These are phyloP conservation scores for Neoascochyta sp. DNA, from an alignment of 2,329 filamentous ascomycete genomes.

Conservation along the genomic window DNA sequence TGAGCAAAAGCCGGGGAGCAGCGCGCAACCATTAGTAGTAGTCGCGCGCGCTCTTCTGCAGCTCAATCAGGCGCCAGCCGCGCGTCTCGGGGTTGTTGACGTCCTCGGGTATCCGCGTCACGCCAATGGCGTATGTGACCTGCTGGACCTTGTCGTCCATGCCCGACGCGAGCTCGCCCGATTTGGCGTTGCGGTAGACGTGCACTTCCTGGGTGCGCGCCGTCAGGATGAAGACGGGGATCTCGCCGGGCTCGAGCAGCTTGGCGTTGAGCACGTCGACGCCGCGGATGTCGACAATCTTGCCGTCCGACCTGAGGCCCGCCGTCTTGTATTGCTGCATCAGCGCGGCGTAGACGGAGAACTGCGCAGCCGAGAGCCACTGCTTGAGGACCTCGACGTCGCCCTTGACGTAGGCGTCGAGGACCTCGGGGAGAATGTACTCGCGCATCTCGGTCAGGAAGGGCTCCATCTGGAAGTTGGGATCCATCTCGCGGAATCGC, in stretches of 20 bases:
- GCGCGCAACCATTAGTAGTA: conserved; percentile 57
- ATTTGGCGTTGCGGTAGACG: conserved; percentile 91
- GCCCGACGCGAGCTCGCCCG: conserved; percentile 81
- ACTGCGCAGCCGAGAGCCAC: conserved; percentile 95
- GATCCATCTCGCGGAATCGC: conserved; percentile 95
- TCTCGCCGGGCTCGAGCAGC: conserved; percentile 78
- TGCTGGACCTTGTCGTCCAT: conserved; percentile 99
- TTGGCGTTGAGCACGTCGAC: conserved; percentile 82
- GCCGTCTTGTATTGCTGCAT: conserved; percentile 93
- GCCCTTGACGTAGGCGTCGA: conserved; percentile 97
- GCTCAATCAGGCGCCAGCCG: conserved; percentile 95
- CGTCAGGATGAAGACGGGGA: conserved; percentile 95
- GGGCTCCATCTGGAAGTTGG: conserved; percentile 87
- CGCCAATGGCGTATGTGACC: conserved; percentile 95
- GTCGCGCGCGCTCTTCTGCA: conserved; percentile 96
- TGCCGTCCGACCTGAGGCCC: conserved; percentile 89
- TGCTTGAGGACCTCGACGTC: conserved; percentile 86
- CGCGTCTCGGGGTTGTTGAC: conserved; percentile 95
- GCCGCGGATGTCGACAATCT: conserved; percentile 90
- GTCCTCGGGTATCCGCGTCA: conserved; percentile 89
- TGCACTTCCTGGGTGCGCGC: conserved; percentile 97
- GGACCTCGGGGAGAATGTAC: conserved; percentile 94
- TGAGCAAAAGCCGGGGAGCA: no score
- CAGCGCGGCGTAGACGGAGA: conserved; percentile 92
- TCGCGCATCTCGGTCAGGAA: conserved; percentile 95